Base-by-base conservation (phyloP, 2,329 filamentous ascomycete genomes). In the Sclerotinia borealis region DNA sequence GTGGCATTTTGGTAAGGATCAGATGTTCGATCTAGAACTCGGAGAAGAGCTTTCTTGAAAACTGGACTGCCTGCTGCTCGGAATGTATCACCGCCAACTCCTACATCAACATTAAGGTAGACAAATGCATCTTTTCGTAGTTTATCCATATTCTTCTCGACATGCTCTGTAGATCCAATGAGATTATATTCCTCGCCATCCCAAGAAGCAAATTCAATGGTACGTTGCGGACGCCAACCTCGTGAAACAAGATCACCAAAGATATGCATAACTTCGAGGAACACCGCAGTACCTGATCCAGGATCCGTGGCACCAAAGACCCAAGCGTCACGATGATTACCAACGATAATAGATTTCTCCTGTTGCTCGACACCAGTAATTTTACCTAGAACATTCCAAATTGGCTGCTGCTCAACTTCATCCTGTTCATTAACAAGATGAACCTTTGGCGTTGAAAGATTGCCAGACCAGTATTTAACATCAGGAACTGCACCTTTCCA, bases 191-290 rank as follows among this genome's bases (percentile, higher is more conserved):
- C 92, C 69, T 89, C 89, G 4, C 85, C 95, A 75, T 99, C 95
- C 95, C 95, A 99, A 39, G 91, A 96, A 72, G 93, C 92, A 75
- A 99, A 98, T 75, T 96, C 90, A 68, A 99, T 96, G 4, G 92
- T 96, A n/a, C 95, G 88, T 19, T 96, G 80, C 1, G 95, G 95
- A 31, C 90, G 84, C 95, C 95, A 99, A 60, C 93, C 93, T 63
- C 86, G 84, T 19, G 81, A 77, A 27, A 87, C 81, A 19, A 98
- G 83, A 67, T 91, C 86, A 47, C 92, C 92, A 71, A 99, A 91
- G 55, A 96, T 86, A 50, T 90, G 87, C 27, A 90, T 87, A 64
- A 98, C 82, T 77, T 99, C 95, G 61, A 98, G 83, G 82, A 99
- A 89, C 47, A 98, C 83, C 6, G 93, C 93, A 0, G 92, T 96